phyloP scores from a whole-genome alignment of 1,139 yeast species.

The Candida dubliniensis region DNA sequence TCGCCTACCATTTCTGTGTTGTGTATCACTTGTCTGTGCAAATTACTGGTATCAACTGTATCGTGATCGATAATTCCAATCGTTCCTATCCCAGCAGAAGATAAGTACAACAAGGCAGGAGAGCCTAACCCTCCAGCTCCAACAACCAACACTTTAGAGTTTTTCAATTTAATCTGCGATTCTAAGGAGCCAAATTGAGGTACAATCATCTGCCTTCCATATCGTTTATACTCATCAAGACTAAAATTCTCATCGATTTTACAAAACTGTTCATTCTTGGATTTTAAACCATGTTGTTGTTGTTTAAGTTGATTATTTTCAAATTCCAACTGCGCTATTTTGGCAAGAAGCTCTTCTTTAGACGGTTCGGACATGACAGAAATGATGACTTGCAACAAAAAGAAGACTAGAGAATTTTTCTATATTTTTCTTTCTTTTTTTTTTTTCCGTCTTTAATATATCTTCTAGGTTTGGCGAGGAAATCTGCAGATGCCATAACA shows the following conservation, averaged over 20 bases:
- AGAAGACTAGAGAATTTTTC: neutral
- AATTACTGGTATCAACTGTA: slow-evolving; percentile 75
- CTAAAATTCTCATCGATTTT: slow-evolving; percentile 21
- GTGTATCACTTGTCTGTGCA: slow-evolving; percentile 89
- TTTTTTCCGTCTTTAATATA: neutral
- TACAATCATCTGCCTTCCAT: slow-evolving; percentile 95
- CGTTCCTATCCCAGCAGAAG: slow-evolving; percentile 85
- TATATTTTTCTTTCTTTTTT: neutral
- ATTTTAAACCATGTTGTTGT: neutral
- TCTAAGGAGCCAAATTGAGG: slow-evolving; percentile 62
- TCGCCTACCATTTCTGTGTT: slow-evolving; percentile 63
- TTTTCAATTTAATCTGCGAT: slow-evolving; percentile 60
- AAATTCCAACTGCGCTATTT: slow-evolving; percentile 22
- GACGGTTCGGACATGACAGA: slow-evolving; percentile 10
- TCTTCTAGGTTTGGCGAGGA: no score
- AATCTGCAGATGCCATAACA: no score
- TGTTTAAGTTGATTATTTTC: slow-evolving; percentile 21
- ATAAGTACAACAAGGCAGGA: slow-evolving; percentile 82
- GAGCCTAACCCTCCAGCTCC: slow-evolving; percentile 99
- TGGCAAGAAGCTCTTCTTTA: slow-evolving; percentile 21
- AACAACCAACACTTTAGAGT: slow-evolving; percentile 64
- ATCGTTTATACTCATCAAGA: slow-evolving; percentile 72
- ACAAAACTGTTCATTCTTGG: neutral
- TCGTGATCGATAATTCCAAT: slow-evolving; percentile 91
- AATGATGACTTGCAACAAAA: neutral